Percentiles rank a stretch among this genome's conserved stretches.
phyloP scores from a whole-genome alignment of 768 basidiomycete species.

The Boletus rubropictus region DNA sequence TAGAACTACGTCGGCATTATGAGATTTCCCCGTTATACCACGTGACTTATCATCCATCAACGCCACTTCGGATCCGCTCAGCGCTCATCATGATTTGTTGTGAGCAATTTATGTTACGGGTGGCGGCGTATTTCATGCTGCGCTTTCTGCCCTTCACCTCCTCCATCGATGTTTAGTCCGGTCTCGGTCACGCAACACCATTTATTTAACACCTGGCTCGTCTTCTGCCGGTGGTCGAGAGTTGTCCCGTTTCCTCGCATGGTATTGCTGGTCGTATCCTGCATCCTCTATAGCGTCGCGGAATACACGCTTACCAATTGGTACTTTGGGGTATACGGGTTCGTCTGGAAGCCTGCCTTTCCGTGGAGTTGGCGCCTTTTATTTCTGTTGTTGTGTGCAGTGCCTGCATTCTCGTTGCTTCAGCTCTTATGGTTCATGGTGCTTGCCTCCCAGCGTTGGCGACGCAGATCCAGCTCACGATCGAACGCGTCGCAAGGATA shows the following conservation, averaged over 20 bases:
- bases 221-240: background rate
- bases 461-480: background rate
- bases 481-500: conserved; percentile 5
- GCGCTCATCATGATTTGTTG: too few species aligned
- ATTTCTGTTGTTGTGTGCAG: conserved; percentile 9
- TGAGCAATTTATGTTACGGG: too few species aligned
- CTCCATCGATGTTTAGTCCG: background rate
- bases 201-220: too few species aligned
- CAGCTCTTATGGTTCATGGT: conserved; percentile 7
- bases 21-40: too few species aligned
- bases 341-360: conserved; percentile 17
- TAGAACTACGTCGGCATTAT: too few species aligned
- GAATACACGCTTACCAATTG: conserved; percentile 6
- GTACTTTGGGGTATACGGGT: conserved; percentile 2
- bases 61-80: too few species aligned
- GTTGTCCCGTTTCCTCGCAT: background rate
- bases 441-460: background rate
- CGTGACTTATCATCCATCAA: too few species aligned
- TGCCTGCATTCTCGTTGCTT: conserved; percentile 10
- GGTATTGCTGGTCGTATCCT: background rate
- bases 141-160: background rate
- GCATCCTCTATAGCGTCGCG: conserved; percentile 4
- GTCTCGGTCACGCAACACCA: background rate
- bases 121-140: background rate
- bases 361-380: conserved; percentile 17